Base-by-base conservation (phyloP, 306 rosid genomes). In the Vicia sativa region DNA sequence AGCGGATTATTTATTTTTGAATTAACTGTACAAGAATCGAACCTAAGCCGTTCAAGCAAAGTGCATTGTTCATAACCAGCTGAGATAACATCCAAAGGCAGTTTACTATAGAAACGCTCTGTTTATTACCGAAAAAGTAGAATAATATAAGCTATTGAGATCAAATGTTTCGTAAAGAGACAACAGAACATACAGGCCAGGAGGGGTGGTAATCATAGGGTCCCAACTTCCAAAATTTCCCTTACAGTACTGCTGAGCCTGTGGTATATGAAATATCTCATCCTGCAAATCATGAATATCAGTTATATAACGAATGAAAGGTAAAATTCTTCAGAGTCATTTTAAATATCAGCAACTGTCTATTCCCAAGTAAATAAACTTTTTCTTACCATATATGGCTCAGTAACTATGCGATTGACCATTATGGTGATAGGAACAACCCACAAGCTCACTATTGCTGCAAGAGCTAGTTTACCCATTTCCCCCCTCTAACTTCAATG, bases 141-240 rank as follows among this genome's bases (percentile, higher is more conserved):
- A 45, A 68, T 39, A 14, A 63, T 41, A 69, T 28, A 49, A 28
- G 59, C 74, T 14, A 49, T 6, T 0, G 37, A 41, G 42, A 71
- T 43, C n/a, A 37, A 57, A 14, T 59, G 14, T 44, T 23, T 58
- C 45, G 19, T 23, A 50, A 23, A 62, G 45, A 26, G 11, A 74
- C 14, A 56, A 38, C 65, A 81, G 18, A 28, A 80, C 91, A 59
- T 87, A 93, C 97, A 93, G 74, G 87, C 96, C 97, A 74, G 97
- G 97, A 74, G 99, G 96, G 21, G 95, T 95, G 39, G 99, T 88
- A 57, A 90, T 90, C 97, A 87, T 90, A 55, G 97, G 99, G 68
- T 95, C 97, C 99, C 99, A 90, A 72, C 96, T 88, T 70, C 90
- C 44, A 80, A 95, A 90, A 69, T 90, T 85, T 52, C 96, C 90